phyloP scores from a whole-genome alignment of 495 filamentous ascomycete genomes.

The Hypoxylon crocopeplum region DNA sequence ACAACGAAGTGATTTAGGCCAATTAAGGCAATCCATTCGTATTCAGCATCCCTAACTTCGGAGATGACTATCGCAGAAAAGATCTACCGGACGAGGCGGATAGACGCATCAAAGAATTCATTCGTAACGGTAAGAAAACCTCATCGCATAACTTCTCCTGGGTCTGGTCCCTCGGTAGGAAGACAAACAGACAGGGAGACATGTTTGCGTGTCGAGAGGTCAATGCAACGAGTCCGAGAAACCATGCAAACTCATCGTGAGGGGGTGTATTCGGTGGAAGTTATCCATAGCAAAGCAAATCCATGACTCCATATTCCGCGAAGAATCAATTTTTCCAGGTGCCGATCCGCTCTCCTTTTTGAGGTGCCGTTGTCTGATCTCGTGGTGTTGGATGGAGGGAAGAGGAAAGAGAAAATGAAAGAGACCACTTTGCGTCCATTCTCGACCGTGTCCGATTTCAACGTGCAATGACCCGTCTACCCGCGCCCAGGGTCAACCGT shows the following conservation, averaged over 20 bases:
- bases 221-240: conserved; percentile 13
- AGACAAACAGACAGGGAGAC: no score
- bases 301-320: conserved; percentile 33
- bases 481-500: conserved; percentile 15
- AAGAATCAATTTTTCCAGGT: conserved; percentile 22
- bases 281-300: conserved; percentile 34
- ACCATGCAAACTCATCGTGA: conserved; percentile 10
- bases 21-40: conserved; percentile 16
- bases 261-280: conserved; percentile 10
- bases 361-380: conserved; percentile 2
- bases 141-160: no score
- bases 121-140: no score
- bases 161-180: no score
- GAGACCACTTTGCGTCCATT: not conserved
- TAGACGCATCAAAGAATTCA: no score
- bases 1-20: not conserved
- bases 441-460: conserved; percentile 25
- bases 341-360: conserved; percentile 18
- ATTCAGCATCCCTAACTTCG: conserved; percentile 8
- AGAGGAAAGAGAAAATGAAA: not conserved
- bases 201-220: no score
- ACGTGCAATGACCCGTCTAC: conserved; percentile 9
- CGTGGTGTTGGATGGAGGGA: not conserved
- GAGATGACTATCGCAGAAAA: conserved; percentile 6
- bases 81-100: no score